Evolutionary conservation across 2,329 filamentous ascomycete species (phyloP).

Genomic region (Beauveria australis): DNA sequence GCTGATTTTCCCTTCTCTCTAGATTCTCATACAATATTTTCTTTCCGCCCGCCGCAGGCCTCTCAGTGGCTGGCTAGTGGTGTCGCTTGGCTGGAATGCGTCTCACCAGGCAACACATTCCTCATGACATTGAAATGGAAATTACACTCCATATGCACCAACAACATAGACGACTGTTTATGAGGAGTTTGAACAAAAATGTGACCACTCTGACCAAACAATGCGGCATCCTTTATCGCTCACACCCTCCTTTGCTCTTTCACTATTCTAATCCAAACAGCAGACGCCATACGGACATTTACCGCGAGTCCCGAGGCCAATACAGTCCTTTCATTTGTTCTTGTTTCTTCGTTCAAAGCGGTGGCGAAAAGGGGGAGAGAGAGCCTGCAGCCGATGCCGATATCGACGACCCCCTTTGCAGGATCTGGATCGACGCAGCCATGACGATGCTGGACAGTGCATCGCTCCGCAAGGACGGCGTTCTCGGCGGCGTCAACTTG

Average conservation of each 20-base stretch:
- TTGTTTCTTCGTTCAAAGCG: background rate
- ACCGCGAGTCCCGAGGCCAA: background rate
- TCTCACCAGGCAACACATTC: slow-evolving; percentile 32
- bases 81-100: slow-evolving; percentile 25
- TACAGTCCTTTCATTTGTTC: background rate
- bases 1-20: background rate
- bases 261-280: background rate
- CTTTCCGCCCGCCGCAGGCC: background rate
- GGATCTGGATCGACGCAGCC: background rate
- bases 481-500: background rate
- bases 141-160: slow-evolving; percentile 13
- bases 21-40: background rate
- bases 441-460: background rate
- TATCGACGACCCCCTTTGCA: background rate
- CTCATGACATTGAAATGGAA: slow-evolving; percentile 23
- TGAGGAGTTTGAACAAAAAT: background rate
- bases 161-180: slow-evolving; percentile 5
- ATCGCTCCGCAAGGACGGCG: background rate
- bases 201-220: background rate
- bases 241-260: background rate
- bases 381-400: background rate
- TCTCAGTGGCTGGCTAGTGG: slow-evolving; percentile 2
- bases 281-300: background rate
- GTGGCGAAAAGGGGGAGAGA: background rate
- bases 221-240: background rate